phyloP scores from a whole-genome alignment of 129 eudicot species.

The Ambrosia artemisiifolia region DNA sequence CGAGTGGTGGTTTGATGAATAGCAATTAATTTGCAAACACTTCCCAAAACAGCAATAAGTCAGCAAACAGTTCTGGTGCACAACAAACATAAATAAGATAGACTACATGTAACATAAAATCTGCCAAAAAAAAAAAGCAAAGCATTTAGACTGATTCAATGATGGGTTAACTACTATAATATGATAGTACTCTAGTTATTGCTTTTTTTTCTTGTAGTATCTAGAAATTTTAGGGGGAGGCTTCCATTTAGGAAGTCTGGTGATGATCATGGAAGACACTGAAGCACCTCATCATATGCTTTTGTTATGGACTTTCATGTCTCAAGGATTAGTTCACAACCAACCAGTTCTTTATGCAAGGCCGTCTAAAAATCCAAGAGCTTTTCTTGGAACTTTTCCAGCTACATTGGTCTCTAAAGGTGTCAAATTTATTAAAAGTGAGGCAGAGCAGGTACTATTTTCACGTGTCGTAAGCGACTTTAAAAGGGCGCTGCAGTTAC shows the following conservation, averaged over 20 bases:
- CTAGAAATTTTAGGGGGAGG: slow-evolving; percentile 96
- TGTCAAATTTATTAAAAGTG: slow-evolving; percentile 57
- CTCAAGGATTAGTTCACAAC: slow-evolving; percentile 86
- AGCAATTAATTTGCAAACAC: no score
- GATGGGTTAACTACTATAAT: not conserved
- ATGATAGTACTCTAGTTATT: not conserved
- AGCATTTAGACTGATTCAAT: no score
- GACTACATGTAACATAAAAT: no score
- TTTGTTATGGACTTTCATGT: slow-evolving; percentile 83
- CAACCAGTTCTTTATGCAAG: slow-evolving; percentile 90
- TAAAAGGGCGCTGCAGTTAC: no score
- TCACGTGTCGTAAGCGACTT: no score
- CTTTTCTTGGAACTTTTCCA: slow-evolving; percentile 91
- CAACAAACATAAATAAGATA: no score
- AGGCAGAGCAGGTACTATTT: slow-evolving; percentile 52
- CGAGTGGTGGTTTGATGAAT: no score
- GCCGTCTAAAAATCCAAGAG: slow-evolving; percentile 74
- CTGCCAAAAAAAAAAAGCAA: no score
- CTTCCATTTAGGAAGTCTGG: slow-evolving; percentile 81
- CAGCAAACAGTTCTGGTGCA: no score
- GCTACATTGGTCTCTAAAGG: slow-evolving; percentile 63
- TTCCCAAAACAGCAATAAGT: no score
- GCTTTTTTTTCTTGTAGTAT: not conserved
- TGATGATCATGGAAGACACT: slow-evolving; percentile 90
- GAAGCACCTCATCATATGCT: slow-evolving; percentile 99